Evolutionary conservation across 345 rosid species (phyloP), one percentile per base, ranked within the genome.

Genomic region (Raphanus raphanistrum): DNA sequence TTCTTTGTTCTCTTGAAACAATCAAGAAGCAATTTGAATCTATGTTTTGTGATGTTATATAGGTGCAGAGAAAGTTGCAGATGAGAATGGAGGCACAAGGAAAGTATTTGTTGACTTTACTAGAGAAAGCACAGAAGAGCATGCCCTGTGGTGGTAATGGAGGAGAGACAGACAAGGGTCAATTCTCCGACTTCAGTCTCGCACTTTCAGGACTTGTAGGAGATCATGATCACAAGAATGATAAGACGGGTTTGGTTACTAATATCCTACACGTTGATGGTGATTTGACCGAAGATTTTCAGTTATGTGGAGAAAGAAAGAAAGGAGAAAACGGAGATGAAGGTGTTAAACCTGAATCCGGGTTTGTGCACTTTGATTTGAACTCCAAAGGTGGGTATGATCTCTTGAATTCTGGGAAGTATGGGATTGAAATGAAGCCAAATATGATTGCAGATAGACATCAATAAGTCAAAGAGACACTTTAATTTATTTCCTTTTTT

Each of bases 71-170:
- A 70, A 89, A 79, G 78, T 71, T 94, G 25, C 88, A 92, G 74
- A 87, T 88, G 91, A 90, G 98, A 77, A 92, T 92, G 70, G 98
- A 92, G 69, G 91, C 89, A 33, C 97, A 94, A 78, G 95, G 93
- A 57, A 92, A 85, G 68, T 94, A 92, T 86, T 80, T 94, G 83
- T 85, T 89, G 45, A 76, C 88, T 4, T 84, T 92, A 50, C 77
- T 94, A 50, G 93, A 90, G 79, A 92, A 85, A 84, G 97, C 97
- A 4, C 93, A 89, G 36, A 90, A 84, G 73, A 86, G 83, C 48
- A 76, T 89, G 15, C 76, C 83, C 7, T 80, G 70, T 50, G 76
- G 70, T 41, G 76, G 60, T 6, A 79, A 84, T 68, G 59, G 21
- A 33, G 76, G 67, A 54, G 84, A 79, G 16, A 64, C 80, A 10